Evolutionary conservation across 192 early-diverging fungal genomes (phyloP).

Genomic region (Pecoramyces ruminantium): DNA sequence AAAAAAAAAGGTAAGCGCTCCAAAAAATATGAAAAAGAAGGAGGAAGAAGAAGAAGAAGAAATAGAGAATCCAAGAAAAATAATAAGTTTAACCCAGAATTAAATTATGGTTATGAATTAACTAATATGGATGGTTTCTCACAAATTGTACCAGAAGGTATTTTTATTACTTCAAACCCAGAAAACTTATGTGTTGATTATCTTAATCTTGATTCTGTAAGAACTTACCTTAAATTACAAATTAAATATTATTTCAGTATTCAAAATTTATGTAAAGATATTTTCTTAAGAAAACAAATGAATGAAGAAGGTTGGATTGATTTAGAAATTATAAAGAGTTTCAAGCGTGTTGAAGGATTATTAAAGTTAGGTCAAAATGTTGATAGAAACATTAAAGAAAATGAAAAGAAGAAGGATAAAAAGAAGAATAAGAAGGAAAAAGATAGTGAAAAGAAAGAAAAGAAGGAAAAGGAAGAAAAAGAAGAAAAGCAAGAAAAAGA

Average conservation of each 20-base stretch:
- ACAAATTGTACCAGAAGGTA: background rate
- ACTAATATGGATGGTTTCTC: background rate
- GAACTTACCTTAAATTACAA: constrained; percentile 6
- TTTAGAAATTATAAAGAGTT: constrained; percentile 57
- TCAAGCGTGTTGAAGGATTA: constrained; percentile 58
- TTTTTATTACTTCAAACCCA: background rate
- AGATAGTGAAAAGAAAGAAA: background rate
- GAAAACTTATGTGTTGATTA: background rate
- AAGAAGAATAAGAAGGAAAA: background rate
- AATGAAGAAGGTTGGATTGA: constrained; percentile 67
- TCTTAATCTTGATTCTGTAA: background rate
- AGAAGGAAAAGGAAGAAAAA: background rate
- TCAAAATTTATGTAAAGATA: constrained; percentile 90
- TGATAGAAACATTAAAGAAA: background rate
- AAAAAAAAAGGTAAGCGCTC: background rate
- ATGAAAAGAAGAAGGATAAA: background rate
- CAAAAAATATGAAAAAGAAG: background rate
- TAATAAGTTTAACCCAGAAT: background rate
- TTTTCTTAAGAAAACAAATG: constrained; percentile 90
- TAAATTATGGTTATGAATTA: background rate
- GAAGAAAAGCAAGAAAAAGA: background rate
- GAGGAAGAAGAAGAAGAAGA: background rate
- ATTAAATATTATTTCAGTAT: constrained; percentile 92
- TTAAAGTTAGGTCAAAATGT: background rate
- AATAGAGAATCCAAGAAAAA: background rate